Conservation (phyloP, 2,329 filamentous ascomycete genomes). For the Sphaerulina musiva region DNA sequence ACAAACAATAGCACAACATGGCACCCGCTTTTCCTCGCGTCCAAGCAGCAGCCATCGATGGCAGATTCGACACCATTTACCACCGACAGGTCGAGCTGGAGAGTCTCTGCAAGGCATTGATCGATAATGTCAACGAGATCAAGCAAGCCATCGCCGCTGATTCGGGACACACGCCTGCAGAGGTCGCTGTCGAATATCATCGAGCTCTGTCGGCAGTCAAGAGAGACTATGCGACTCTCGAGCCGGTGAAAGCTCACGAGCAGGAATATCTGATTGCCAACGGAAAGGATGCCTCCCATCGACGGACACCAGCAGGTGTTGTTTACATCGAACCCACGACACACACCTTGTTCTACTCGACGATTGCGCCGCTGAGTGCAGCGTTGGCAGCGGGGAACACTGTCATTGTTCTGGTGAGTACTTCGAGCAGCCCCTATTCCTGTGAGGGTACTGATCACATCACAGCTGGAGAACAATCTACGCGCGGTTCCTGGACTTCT, state of each 20-base stretch:
- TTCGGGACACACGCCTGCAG: constrained; percentile 31
- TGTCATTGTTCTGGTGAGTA: constrained; percentile 43
- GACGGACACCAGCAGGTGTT: constrained; percentile 37
- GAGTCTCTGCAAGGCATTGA: constrained; percentile 37
- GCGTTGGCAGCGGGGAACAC: constrained; percentile 49
- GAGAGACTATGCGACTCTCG: constrained; percentile 37
- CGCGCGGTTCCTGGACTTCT: constrained; percentile 35
- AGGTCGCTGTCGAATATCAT: constrained; percentile 40
- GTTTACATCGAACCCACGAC: constrained; percentile 45
- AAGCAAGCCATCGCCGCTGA: constrained; percentile 40
- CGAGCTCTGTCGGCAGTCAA: constrained; percentile 38
- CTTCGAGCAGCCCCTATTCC: neutral
- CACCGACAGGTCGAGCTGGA: constrained; percentile 45
- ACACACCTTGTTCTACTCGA: constrained; percentile 46
- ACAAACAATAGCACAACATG: constrained; percentile 13
- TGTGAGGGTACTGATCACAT: neutral
- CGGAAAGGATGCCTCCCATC: constrained; percentile 35
- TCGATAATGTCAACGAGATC: constrained; percentile 34
- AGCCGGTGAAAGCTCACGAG: constrained; percentile 36
- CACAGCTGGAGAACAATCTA: constrained; percentile 38
- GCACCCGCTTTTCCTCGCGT: constrained; percentile 31
- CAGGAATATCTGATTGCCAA: constrained; percentile 41
- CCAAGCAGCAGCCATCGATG: constrained; percentile 41
- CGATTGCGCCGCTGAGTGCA: constrained; percentile 41
- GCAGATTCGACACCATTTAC: constrained; percentile 41